phyloP scores from a whole-genome alignment of 768 basidiomycete genomes.

The Xanthoconium stramineum region DNA sequence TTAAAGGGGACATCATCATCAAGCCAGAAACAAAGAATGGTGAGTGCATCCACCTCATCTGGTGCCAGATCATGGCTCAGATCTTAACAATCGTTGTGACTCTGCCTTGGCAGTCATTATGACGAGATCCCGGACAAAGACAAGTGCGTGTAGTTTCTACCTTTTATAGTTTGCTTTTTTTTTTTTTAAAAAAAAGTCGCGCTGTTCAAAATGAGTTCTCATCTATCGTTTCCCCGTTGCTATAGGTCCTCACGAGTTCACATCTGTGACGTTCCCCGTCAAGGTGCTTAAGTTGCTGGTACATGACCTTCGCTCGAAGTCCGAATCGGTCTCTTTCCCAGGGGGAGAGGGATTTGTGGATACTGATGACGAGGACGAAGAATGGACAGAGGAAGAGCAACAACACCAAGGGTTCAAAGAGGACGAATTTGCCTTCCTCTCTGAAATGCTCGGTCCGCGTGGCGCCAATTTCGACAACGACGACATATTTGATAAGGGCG shows the following conservation, averaged over 20 bases:
- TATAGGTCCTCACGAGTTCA: conserved; percentile 83
- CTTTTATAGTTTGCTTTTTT: conserved; percentile 3
- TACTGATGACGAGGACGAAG: conserved; percentile 85
- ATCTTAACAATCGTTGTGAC: conserved; percentile 21
- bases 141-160: conserved; percentile 51
- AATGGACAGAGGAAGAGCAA: conserved; percentile 91
- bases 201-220: conserved; percentile 11
- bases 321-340: conserved; percentile 66
- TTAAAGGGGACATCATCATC: conserved; percentile 92
- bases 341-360: conserved; percentile 59
- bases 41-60: conserved; percentile 39
- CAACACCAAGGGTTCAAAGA: conserved; percentile 55
- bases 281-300: conserved; percentile 90
- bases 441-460: conserved; percentile 75
- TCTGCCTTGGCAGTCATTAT: conserved; percentile 71
- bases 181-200: too few relatives aligned
- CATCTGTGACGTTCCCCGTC: conserved; percentile 80
- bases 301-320: conserved; percentile 76
- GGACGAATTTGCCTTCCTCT: conserved; percentile 81
- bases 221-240: conserved; percentile 16
- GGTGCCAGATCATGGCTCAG: conserved; percentile 2
- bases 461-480: conserved; percentile 76
- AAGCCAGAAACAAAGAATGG: conserved; percentile 77
- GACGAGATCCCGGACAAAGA: conserved; percentile 89
- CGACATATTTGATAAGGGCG: conserved; percentile 65